Evolutionary conservation across 2,329 filamentous ascomycete genomes (phyloP).

Genomic region (Fusarium sp.): DNA sequence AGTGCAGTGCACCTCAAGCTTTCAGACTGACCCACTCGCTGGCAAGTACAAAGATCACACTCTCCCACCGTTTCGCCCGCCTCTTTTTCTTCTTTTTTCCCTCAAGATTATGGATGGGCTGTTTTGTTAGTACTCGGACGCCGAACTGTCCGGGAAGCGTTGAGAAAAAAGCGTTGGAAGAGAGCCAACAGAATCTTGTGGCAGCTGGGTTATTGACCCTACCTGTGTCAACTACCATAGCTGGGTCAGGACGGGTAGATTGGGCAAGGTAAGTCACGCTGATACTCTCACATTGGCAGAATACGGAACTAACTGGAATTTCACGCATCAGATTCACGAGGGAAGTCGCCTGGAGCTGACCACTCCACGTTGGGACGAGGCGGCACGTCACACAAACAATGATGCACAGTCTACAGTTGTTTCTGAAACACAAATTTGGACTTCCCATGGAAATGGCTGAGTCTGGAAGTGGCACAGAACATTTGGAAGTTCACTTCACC

Average conservation of each 20-base stretch:
- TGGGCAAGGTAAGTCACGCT: neutral
- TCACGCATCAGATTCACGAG: slow-evolving; percentile 1
- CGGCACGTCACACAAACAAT: slow-evolving; percentile 8
- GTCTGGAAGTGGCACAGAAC: slow-evolving; percentile 5
- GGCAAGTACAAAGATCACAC: neutral
- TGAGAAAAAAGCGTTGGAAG: neutral
- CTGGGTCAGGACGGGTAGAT: neutral
- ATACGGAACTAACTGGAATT: neutral
- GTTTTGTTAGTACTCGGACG: too few species aligned
- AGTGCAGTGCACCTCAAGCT: neutral
- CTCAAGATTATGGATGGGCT: neutral
- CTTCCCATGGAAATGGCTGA: neutral
- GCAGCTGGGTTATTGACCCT: neutral
- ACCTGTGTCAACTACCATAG: neutral
- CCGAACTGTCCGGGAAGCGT: neutral
- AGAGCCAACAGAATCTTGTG: neutral
- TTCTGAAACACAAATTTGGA: neutral
- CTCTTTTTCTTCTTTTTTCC: neutral
- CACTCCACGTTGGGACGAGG: neutral
- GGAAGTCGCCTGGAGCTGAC: neutral
- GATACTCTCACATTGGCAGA: too few species aligned
- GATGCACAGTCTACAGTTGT: slow-evolving; percentile 6
- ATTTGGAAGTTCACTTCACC: neutral
- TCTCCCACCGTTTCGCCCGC: neutral
- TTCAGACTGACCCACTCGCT: neutral